A percentile compares a stretch with the other conserved stretches of the same genome.
These are phyloP conservation scores for Backusella psychrophila DNA, from an alignment of 192 early-diverging fungal species.

Conservation along the genomic window DNA sequence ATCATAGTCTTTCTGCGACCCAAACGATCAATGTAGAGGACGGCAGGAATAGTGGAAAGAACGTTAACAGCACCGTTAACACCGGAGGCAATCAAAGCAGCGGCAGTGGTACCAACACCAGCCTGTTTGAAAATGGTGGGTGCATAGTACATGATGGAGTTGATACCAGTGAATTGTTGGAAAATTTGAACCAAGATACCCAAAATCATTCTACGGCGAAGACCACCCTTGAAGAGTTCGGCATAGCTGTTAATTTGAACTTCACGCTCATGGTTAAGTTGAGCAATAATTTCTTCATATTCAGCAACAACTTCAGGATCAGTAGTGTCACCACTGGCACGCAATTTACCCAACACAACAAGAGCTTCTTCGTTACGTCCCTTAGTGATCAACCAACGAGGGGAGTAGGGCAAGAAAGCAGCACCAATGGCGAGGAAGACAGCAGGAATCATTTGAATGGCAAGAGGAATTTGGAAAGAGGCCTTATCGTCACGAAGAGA, in stretches of 20 bases:
- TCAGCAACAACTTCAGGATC: constrained; percentile 59
- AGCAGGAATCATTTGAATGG: constrained; percentile 81
- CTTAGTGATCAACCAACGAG: constrained; percentile 78
- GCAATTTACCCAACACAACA: constrained; percentile 64
- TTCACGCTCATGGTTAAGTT: constrained; percentile 60
- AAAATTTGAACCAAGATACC: constrained; percentile 69
- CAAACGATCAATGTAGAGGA: constrained; percentile 74
- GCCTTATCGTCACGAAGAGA: constrained; percentile 30
- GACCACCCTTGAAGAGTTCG: constrained; percentile 45
- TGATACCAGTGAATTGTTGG: constrained; percentile 86
- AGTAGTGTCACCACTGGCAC: constrained; percentile 53
- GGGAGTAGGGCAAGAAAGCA: constrained; percentile 79
- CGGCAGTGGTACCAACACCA: constrained; percentile 21
- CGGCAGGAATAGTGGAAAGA: constrained; percentile 78
- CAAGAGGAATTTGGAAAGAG: constrained; percentile 78
- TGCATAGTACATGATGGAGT: constrained; percentile 76
- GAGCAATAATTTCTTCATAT: constrained; percentile 70
- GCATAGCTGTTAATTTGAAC: constrained; percentile 56
- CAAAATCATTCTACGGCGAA: constrained; percentile 57
- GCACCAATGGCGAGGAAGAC: constrained; percentile 61
- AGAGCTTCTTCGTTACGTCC: constrained; percentile 68
- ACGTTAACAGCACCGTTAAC: constrained; percentile 66
- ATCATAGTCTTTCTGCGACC: constrained; percentile 77
- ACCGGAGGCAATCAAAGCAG: constrained; percentile 32
- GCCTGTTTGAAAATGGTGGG: constrained; percentile 34